Conservation (phyloP, 257 asterid species). For the Schizonepeta tenuifolia region DNA sequence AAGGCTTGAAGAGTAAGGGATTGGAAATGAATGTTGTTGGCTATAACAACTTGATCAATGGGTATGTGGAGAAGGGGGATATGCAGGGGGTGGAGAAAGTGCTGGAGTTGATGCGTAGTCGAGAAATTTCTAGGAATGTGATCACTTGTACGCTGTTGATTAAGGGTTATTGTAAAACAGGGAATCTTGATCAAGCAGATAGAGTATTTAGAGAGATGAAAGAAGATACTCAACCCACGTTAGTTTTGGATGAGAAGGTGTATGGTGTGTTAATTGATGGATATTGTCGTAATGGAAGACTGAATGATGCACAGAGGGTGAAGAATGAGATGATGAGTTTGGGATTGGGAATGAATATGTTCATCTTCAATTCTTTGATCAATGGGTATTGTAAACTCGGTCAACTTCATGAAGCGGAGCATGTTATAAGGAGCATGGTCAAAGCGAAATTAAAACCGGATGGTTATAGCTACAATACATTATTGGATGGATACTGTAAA, state of each 20-base stretch:
- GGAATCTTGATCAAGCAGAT: constrained; percentile 73
- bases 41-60: constrained; percentile 82
- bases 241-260: constrained; percentile 65
- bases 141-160: constrained; percentile 73
- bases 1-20: constrained; percentile 60
- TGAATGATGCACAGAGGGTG: constrained; percentile 72
- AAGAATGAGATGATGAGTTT: constrained; percentile 69
- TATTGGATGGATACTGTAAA: constrained; percentile 77
- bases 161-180: constrained; percentile 73
- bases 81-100: constrained; percentile 63
- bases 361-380: constrained; percentile 70
- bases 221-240: constrained; percentile 38
- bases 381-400: constrained; percentile 82
- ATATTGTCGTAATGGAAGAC: constrained; percentile 74
- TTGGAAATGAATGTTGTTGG: constrained; percentile 68
- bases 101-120: constrained; percentile 54
- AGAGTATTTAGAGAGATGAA: constrained; percentile 57
- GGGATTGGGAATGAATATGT: constrained; percentile 69
- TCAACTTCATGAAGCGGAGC: constrained; percentile 59
- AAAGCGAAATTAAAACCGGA: constrained; percentile 68
- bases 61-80: constrained; percentile 67
- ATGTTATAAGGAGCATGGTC: constrained; percentile 51
- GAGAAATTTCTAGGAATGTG: constrained; percentile 55
- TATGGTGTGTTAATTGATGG: constrained; percentile 81
- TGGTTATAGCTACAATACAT: constrained; percentile 71